Conservation (phyloP, 2,329 filamentous ascomycete species). For the Talaromyces sp. region DNA sequence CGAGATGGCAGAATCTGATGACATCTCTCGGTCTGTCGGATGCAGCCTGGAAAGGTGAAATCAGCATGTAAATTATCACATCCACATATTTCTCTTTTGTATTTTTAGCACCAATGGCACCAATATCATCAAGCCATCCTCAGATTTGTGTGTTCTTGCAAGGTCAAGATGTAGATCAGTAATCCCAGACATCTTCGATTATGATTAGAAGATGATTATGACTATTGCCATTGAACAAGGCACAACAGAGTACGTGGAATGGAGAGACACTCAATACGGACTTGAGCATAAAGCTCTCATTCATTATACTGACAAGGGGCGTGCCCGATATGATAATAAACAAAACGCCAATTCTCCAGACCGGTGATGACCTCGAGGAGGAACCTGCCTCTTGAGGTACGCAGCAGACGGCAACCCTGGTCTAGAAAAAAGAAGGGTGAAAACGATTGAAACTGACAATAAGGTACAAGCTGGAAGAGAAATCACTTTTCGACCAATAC, state of each 20-base stretch:
- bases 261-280: neutral
- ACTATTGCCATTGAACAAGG: neutral
- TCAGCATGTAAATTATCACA: constrained; percentile 58
- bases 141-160: neutral
- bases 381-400: neutral
- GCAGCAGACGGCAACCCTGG: neutral
- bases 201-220: neutral
- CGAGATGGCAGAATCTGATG: constrained; percentile 83
- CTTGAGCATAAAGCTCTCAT: neutral
- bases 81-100: constrained; percentile 5
- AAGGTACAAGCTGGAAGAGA: neutral
- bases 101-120: constrained; percentile 2
- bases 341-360: neutral
- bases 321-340: neutral
- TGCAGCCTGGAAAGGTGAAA: constrained; percentile 87
- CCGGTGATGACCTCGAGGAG: neutral
- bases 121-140: neutral
- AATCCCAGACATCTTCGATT: no score
- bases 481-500: constrained; percentile 5
- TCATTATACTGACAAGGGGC: neutral
- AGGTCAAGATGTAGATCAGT: neutral
- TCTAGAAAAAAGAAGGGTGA: neutral
- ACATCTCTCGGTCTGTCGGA: constrained; percentile 80
- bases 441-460: neutral
- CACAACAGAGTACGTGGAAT: neutral